phyloP scores from a whole-genome alignment of 495 filamentous ascomycete species.

The Penicillium argentinense region DNA sequence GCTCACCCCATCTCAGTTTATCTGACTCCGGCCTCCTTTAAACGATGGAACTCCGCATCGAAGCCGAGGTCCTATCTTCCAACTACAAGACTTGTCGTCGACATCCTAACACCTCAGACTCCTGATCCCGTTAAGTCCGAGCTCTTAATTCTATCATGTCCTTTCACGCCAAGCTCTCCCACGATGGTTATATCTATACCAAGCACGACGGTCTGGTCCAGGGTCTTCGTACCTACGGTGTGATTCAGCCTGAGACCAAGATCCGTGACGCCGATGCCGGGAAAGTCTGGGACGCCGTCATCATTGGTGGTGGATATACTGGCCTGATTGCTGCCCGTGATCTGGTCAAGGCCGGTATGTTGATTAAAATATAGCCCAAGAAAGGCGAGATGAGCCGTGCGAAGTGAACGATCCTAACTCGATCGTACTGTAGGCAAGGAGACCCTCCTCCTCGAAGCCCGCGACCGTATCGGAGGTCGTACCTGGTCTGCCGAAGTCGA shows the following conservation, averaged over 20 bases:
- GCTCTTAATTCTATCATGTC: no score
- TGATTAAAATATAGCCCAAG: not conserved
- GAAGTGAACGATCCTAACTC: not conserved
- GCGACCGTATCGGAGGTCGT: conserved; percentile 35
- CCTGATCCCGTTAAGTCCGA: no score
- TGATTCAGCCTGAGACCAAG: not conserved
- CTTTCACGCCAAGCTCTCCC: not conserved
- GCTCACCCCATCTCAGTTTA: no score
- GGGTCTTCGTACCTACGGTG: not conserved
- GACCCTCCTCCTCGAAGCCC: conserved; percentile 32
- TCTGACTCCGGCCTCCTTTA: no score
- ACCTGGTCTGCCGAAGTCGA: conserved; percentile 24
- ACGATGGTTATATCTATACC: not conserved
- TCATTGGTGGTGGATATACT: conserved; percentile 25
- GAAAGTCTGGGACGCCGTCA: conserved; percentile 15
- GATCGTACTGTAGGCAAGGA: conserved; percentile 3
- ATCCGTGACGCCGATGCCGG: not conserved
- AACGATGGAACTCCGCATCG: no score
- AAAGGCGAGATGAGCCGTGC: no score
- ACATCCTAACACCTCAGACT: no score
- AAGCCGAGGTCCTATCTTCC: no score
- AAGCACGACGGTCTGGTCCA: not conserved
- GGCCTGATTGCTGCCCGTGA: conserved; percentile 24
- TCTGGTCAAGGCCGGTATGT: conserved; percentile 12
- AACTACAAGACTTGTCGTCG: no score